Conservation (phyloP, 768 basidiomycete species). For the Pholiota conissans region DNA sequence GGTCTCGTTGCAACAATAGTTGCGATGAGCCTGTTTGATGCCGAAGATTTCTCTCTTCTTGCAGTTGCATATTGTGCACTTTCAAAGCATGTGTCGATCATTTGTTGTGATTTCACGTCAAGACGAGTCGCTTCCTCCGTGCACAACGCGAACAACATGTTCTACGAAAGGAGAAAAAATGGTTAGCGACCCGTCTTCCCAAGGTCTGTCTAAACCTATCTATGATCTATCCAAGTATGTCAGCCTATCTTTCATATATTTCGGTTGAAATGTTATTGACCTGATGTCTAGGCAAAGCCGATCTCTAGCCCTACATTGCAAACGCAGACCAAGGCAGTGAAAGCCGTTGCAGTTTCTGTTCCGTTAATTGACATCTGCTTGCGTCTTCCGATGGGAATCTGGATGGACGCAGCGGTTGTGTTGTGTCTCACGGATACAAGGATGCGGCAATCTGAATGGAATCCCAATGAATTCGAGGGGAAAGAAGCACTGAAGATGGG, state of each 20-base stretch:
- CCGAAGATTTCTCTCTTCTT: neutral
- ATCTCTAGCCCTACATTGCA: conserved; percentile 3
- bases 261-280: neutral
- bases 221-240: neutral
- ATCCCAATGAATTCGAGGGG: conserved; percentile 21
- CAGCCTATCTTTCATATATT: neutral
- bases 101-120: conserved; percentile 13
- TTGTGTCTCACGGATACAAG: conserved; percentile 6
- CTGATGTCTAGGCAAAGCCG: conserved; percentile 1
- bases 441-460: conserved; percentile 13
- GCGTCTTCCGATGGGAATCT: conserved; percentile 9
- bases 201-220: conserved; percentile 9
- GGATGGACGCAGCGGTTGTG: conserved; percentile 2
- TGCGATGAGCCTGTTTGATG: neutral
- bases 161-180: conserved; percentile 10
- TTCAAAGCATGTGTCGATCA: conserved; percentile 14
- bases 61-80: neutral
- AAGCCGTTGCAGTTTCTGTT: conserved; percentile 9
- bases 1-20: neutral
- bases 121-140: conserved; percentile 11
- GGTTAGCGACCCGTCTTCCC: conserved; percentile 4
- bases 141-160: conserved; percentile 8
- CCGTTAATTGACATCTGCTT: conserved; percentile 12
- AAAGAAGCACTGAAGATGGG: conserved; percentile 23
- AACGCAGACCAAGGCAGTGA: neutral